Evolutionary conservation across 129 eudicot genomes (phyloP).

Genomic region (Ambrosia trifida): DNA sequence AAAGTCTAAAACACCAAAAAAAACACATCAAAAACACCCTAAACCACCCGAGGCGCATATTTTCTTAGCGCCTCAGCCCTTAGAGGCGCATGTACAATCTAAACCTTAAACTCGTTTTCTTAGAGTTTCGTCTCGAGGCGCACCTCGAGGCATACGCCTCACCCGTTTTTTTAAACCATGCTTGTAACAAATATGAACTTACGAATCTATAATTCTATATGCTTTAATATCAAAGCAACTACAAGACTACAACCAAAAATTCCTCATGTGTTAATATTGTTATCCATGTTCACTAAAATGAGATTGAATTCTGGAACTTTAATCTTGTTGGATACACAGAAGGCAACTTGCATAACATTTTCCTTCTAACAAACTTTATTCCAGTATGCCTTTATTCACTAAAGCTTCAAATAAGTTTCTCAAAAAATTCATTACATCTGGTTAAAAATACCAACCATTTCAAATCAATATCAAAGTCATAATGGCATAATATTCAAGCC

Average conservation of each 20-base stretch:
- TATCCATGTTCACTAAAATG: background rate
- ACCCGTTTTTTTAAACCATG: no score
- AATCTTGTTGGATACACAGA: background rate
- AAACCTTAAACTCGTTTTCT: no score
- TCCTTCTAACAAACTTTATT: background rate
- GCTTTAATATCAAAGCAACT: background rate
- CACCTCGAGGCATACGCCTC: no score
- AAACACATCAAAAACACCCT: no score
- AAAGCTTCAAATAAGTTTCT: background rate
- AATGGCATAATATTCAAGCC: no score
- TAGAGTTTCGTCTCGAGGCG: no score
- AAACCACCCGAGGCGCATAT: no score
- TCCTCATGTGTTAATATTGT: background rate
- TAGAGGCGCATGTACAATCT: no score
- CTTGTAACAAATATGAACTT: no score
- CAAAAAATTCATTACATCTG: background rate
- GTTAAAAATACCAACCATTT: background rate
- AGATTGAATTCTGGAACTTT: background rate
- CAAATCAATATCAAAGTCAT: background rate
- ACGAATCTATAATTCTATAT: no score
- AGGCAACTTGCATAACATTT: background rate
- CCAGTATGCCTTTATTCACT: background rate
- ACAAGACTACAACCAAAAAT: background rate
- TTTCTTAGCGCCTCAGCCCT: no score
- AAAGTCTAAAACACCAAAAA: no score